A percentile compares a stretch with the other conserved stretches of the same genome.
Conservation (phyloP, 164 flowering plant species). For the Buxus sempervirens region DNA sequence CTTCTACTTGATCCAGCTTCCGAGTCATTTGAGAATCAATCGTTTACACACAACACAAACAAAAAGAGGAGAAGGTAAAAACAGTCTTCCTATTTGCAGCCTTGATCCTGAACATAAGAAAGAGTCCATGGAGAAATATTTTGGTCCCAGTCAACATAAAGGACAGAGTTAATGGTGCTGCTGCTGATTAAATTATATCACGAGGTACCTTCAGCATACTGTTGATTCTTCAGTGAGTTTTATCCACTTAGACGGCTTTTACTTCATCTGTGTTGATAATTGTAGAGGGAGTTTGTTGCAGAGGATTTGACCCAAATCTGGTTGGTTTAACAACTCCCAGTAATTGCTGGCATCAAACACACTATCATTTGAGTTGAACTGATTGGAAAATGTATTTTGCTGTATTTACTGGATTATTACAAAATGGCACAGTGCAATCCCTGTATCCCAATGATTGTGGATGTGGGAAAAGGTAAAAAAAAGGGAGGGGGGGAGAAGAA, state of each 20-base stretch:
- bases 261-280: not conserved
- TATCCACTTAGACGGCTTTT: not conserved
- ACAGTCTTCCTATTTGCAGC: constrained; percentile 41
- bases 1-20: too few relatives aligned
- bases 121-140: constrained; percentile 86
- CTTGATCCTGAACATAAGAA: constrained; percentile 90
- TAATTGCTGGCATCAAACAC: not conserved
- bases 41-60: too few relatives aligned
- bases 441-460: too few relatives aligned
- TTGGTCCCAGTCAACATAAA: constrained; percentile 43
- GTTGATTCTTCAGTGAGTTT: not conserved
- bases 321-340: not conserved
- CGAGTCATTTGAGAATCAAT: too few relatives aligned
- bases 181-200: not conserved
- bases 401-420: too few relatives aligned
- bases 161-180: constrained; percentile 26
- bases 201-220: not conserved
- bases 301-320: not conserved
- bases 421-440: too few relatives aligned
- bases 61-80: not conserved
- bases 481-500: too few relatives aligned
- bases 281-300: not conserved
- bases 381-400: not conserved
- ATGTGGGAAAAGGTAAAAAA: too few relatives aligned
- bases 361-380: constrained; percentile 28